phyloP scores from a whole-genome alignment of 2,329 filamentous ascomycete genomes.

The Drechslera avenae region DNA sequence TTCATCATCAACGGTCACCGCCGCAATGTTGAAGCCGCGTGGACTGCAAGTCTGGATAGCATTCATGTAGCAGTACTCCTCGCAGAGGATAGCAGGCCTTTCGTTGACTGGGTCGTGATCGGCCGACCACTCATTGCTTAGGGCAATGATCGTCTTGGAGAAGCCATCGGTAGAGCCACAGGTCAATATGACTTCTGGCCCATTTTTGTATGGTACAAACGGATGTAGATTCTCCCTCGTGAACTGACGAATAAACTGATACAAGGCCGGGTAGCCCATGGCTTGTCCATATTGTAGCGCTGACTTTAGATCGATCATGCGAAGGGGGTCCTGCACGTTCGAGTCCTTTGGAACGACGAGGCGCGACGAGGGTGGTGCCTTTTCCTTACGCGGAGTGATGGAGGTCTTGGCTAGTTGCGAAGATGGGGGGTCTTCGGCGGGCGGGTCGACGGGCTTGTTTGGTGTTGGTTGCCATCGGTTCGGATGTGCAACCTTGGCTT shows the following conservation, averaged over 20 bases:
- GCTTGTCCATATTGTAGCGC: slow-evolving; percentile 88
- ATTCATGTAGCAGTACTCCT: slow-evolving; percentile 82
- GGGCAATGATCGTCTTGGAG: slow-evolving; percentile 73
- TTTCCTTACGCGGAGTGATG: slow-evolving; percentile 27
- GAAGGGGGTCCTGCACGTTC: slow-evolving; percentile 61
- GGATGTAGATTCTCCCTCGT: slow-evolving; percentile 77
- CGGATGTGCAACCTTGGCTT: slow-evolving; percentile 76
- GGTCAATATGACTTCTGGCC: slow-evolving; percentile 78
- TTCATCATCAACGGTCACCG: slow-evolving; percentile 76
- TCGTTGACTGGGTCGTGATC: slow-evolving; percentile 69
- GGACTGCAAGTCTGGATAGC: slow-evolving; percentile 71
- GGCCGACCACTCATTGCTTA: slow-evolving; percentile 76
- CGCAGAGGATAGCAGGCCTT: slow-evolving; percentile 77
- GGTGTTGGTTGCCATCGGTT: slow-evolving; percentile 74
- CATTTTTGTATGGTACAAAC: slow-evolving; percentile 75
- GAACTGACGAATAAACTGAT: slow-evolving; percentile 79
- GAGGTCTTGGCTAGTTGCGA: slow-evolving; percentile 39
- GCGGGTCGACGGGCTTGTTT: slow-evolving; percentile 61
- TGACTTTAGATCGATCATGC: slow-evolving; percentile 78
- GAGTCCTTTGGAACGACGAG: slow-evolving; percentile 75
- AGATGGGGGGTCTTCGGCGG: slow-evolving; percentile 32
- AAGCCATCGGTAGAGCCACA: slow-evolving; percentile 87
- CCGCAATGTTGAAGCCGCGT: slow-evolving; percentile 72
- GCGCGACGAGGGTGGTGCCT: slow-evolving; percentile 50
- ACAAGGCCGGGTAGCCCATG: slow-evolving; percentile 78